Conservation (phyloP, 306 rosid species). For the Corylus heterophylla region DNA sequence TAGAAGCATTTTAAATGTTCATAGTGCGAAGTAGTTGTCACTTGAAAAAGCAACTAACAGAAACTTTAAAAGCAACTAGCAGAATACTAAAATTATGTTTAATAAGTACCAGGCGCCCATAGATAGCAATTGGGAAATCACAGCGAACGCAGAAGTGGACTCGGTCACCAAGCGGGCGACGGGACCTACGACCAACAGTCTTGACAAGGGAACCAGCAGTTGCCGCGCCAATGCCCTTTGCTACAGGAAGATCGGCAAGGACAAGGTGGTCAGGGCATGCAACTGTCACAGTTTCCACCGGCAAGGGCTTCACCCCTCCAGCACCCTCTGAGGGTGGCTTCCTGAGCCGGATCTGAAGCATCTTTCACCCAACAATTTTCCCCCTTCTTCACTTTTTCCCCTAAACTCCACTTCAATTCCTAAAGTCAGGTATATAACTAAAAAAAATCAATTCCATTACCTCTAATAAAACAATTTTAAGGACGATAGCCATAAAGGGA, state of each 20-base stretch:
- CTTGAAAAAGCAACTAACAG: background rate
- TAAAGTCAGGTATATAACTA: constrained; percentile 2
- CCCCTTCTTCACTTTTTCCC: constrained; percentile 20
- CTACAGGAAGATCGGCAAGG: constrained; percentile 96
- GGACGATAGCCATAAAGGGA: background rate
- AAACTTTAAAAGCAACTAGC: constrained; percentile 4
- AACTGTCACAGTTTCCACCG: constrained; percentile 79
- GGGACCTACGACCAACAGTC: constrained; percentile 89
- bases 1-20: too few species aligned
- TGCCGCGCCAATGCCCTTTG: constrained; percentile 91
- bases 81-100: background rate
- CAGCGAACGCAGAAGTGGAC: constrained; percentile 97
- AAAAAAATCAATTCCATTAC: background rate
- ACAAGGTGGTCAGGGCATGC: constrained; percentile 98
- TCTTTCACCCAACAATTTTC: constrained; percentile 33
- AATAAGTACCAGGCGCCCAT: constrained; percentile 80
- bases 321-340: constrained; percentile 65
- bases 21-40: background rate
- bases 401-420: background rate
- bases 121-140: constrained; percentile 84
- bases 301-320: constrained; percentile 55
- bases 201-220: constrained; percentile 64
- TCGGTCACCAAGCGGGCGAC: constrained; percentile 96
- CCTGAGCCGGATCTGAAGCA: constrained; percentile 98
- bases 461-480: background rate